Base-by-base conservation (phyloP, 306 rosid species). In the Trifolium fragiferum region DNA sequence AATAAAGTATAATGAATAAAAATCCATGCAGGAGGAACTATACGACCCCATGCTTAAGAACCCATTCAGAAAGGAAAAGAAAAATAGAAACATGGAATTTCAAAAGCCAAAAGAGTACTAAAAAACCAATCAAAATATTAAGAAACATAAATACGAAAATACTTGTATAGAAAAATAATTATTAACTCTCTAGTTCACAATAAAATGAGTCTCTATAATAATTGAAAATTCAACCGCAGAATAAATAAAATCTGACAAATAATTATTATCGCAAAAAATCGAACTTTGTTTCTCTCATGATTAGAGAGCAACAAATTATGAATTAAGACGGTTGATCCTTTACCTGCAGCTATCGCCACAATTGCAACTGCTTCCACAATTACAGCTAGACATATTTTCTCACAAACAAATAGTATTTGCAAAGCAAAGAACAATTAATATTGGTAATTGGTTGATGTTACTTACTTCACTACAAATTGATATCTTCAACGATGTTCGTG, bases 311-410 rank as follows among this genome's bases (percentile, higher is more conserved):
- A 13, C 16, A 50, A 21, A 1, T 25, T 25, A 25, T 2, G 1
- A 10, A 25, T 57, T 23, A 57, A 57, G 63, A 18, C 6, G 8
- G 16, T 5, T 0, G 60, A 53, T 53, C 33, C 70, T 46, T 46
- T 68, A 89, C 90, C 10, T 49, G 50, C 94, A 89, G 80, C 54
- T 32, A n/a, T 80, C 1, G 10, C 90, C 90, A 10, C 96, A 89
- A 0, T 21, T 63, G 50, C 94, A 89, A 77, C 59, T 32, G 10
- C 82, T 2, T 32, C 90, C 90, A 10, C 96, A 89, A 2, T 80
- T 82, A 65, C 96, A 85, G 82, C 90, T 73, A 21, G 97, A 80
- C 92, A 86, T 90, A 9, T 59, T 85, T 46, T 46, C 10, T 47
- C 10, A 1, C 10, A 58, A 25, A 61, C 62, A 6, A 16, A 35